Conservation (phyloP, 371 early-diverging fungal species). For the Chytridiales sp. region DNA sequence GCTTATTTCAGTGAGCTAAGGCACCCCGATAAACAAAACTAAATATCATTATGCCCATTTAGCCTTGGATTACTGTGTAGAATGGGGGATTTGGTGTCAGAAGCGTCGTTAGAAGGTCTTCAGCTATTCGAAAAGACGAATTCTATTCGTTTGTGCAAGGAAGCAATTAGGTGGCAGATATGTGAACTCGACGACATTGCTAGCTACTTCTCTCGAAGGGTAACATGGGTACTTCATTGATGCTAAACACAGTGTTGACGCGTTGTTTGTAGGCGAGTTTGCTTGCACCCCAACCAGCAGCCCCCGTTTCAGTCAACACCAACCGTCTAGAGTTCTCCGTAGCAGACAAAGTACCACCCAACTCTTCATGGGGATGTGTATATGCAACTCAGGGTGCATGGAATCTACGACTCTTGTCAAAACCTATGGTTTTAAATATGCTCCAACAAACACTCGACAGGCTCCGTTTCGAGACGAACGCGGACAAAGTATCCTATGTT, state of each 20-base stretch:
- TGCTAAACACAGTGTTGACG: not conserved
- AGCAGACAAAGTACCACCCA: not conserved
- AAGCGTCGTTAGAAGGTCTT: conserved; percentile 40
- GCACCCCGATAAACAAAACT: not conserved
- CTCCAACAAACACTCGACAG: conserved; percentile 33
- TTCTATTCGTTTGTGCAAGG: conserved; percentile 38
- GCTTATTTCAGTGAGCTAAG: not conserved
- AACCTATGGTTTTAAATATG: conserved; percentile 32
- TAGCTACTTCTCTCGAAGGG: conserved; percentile 36
- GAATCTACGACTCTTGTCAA: conserved; percentile 25
- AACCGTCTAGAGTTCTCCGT: conserved; percentile 40
- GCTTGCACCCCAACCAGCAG: conserved; percentile 13
- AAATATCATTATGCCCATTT: not conserved
- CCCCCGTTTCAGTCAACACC: conserved; percentile 20
- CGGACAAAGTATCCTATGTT: conserved; percentile 32
- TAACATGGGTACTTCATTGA: conserved; percentile 4
- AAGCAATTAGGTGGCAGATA: conserved; percentile 36
- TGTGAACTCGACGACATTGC: conserved; percentile 43
- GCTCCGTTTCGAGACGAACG: conserved; percentile 1
- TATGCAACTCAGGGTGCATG: conserved; percentile 40
- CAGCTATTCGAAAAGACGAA: conserved; percentile 43
- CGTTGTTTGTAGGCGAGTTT: conserved; percentile 23
- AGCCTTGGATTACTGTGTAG: conserved; percentile 39
- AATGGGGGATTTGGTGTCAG: conserved; percentile 46
- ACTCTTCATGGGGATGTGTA: conserved; percentile 37